Evolutionary conservation across 768 basidiomycete genomes (phyloP).

Genomic region (Pisolithus microcarpus): DNA sequence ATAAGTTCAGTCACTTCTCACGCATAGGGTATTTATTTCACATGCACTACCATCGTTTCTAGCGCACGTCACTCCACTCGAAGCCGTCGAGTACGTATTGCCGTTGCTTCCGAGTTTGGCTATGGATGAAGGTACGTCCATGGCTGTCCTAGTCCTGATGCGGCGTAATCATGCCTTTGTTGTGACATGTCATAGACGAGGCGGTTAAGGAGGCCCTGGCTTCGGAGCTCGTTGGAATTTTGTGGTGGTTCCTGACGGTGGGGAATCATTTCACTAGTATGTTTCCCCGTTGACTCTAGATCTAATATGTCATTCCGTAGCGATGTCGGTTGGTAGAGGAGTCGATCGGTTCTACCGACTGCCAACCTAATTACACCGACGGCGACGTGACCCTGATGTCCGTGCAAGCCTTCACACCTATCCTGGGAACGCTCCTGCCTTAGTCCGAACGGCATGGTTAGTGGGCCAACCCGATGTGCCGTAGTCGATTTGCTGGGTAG

Average conservation of each 20-base stretch:
- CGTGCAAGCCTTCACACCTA: conserved; percentile 85
- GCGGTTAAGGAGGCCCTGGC: conserved; percentile 83
- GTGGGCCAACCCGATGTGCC: conserved; percentile 63
- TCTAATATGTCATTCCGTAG: conserved; percentile 27
- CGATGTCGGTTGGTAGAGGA: conserved; percentile 63
- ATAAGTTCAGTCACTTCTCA: conserved; percentile 23
- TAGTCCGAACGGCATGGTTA: conserved; percentile 67
- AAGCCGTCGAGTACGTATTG: conserved; percentile 89
- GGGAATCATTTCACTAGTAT: conserved; percentile 4
- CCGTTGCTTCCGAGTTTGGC: conserved; percentile 83
- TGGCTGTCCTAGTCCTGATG: neutral
- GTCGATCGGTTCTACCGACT: conserved; percentile 6
- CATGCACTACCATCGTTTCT: conserved; percentile 78
- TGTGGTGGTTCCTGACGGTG: conserved; percentile 91
- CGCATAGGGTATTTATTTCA: conserved; percentile 67
- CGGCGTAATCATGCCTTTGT: conserved; percentile 3
- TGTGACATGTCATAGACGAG: conserved; percentile 51
- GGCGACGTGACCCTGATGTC: conserved; percentile 44
- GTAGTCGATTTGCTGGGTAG: conserved; percentile 73
- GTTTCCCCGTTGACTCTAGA: neutral
- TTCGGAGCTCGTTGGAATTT: conserved; percentile 66
- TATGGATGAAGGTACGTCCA: conserved; percentile 71
- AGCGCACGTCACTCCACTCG: conserved; percentile 67
- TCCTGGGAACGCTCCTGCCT: conserved; percentile 84
- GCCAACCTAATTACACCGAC: conserved; percentile 8